Evolutionary conservation across 768 basidiomycete species (phyloP).

Genomic region (Macrocybe gigantea): DNA sequence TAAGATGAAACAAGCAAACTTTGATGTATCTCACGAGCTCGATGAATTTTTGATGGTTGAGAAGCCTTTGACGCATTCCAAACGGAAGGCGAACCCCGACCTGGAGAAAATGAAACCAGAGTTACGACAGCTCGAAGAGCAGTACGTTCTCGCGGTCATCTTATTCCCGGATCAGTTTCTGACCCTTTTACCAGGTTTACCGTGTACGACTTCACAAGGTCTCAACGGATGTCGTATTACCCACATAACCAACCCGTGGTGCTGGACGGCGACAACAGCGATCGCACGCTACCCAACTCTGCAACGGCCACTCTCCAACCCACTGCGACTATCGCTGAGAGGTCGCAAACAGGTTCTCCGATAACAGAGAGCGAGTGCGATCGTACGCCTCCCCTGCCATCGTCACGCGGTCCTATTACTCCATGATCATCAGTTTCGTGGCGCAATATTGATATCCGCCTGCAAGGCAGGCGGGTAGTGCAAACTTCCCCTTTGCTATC

Average conservation of each 20-base stretch:
- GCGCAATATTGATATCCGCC: not conserved
- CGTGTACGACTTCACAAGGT: slow-evolving; percentile 76
- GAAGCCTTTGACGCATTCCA: slow-evolving; percentile 93
- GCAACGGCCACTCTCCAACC: slow-evolving; percentile 35
- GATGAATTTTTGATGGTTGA: slow-evolving; percentile 97
- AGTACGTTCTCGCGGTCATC: slow-evolving; percentile 41
- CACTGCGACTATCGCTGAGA: slow-evolving; percentile 42
- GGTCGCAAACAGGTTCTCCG: slow-evolving; percentile 41
- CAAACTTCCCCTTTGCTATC: slow-evolving; percentile 1
- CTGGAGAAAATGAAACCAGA: slow-evolving; percentile 88
- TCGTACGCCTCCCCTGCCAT: slow-evolving; percentile 20
- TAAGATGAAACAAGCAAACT: slow-evolving; percentile 95
- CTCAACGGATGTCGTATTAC: slow-evolving; percentile 79
- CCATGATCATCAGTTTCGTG: not conserved
- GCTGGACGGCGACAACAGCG: slow-evolving; percentile 33
- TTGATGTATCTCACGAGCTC: slow-evolving; percentile 94
- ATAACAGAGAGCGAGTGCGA: slow-evolving; percentile 25
- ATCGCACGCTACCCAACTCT: slow-evolving; percentile 37
- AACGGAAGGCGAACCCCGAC: slow-evolving; percentile 84
- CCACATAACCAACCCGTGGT: slow-evolving; percentile 69
- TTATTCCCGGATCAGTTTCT: not conserved
- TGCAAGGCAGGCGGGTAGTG: no score
- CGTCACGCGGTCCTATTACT: slow-evolving; percentile 9
- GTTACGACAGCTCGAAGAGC: slow-evolving; percentile 87
- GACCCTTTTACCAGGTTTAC: slow-evolving; percentile 57